Conservation (phyloP, 306 rosid genomes). For the Trifolium pratense region DNA sequence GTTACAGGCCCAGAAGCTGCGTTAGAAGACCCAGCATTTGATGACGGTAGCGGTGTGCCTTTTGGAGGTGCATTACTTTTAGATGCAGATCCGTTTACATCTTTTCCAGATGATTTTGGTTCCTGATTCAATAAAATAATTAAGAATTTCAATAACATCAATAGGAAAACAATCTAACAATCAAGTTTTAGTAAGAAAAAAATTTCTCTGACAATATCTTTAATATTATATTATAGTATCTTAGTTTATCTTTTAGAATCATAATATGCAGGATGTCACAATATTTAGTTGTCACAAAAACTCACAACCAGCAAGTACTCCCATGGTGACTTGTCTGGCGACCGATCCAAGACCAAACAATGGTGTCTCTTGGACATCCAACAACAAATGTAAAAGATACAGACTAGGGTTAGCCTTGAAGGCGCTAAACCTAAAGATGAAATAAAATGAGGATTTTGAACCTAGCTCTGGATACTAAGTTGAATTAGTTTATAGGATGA, state of each 20-base stretch:
- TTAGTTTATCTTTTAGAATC: no score
- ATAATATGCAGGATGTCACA: no score
- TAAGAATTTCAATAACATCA: conserved; percentile 25
- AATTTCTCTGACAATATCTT: no score
- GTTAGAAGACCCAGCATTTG: conserved; percentile 47
- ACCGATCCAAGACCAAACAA: neutral
- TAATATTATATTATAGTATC: no score
- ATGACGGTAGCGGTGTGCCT: conserved; percentile 51
- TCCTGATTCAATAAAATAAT: conserved; percentile 58
- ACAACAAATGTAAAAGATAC: neutral
- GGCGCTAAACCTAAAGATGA: no score
- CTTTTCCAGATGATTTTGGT: conserved; percentile 58
- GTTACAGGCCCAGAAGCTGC: conserved; percentile 79
- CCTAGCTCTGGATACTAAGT: no score
- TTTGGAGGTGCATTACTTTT: conserved; percentile 61
- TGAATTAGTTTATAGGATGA: no score
- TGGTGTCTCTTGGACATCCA: neutral
- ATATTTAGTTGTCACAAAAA: no score
- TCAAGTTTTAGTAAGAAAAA: no score
- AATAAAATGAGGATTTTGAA: no score
- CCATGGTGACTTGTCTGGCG: no score
- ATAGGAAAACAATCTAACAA: neutral
- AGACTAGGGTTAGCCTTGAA: neutral
- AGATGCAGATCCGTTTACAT: conserved; percentile 55
- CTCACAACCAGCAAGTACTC: no score